Percentiles rank a stretch among this genome's conserved stretches.
Evolutionary conservation across 441 rosid species (phyloP).

Genomic region (Eutrema salsugineum): DNA sequence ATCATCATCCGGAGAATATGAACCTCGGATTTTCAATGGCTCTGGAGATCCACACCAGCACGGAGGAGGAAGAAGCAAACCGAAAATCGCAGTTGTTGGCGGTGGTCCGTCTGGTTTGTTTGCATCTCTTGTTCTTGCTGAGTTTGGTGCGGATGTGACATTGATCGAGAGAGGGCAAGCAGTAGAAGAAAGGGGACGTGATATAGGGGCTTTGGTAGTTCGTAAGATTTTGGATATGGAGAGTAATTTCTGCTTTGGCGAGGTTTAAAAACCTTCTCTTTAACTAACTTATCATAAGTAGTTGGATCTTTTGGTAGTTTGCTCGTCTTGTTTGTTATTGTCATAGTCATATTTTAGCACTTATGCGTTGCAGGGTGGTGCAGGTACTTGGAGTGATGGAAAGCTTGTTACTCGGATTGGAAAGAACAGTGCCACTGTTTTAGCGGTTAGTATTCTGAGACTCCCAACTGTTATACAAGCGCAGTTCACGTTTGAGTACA

Average conservation of each 20-base stretch:
- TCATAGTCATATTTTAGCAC: slow-evolving; percentile 54
- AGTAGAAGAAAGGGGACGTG: slow-evolving; percentile 91
- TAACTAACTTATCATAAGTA: background rate
- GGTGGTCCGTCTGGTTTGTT: slow-evolving; percentile 95
- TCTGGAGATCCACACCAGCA: slow-evolving; percentile 26
- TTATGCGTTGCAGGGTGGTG: slow-evolving; percentile 98
- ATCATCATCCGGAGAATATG: background rate
- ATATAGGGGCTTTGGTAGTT: slow-evolving; percentile 84
- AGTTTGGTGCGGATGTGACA: slow-evolving; percentile 95
- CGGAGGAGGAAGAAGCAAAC: slow-evolving; percentile 38
- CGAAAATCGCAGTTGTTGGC: slow-evolving; percentile 80
- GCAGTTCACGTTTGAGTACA: background rate
- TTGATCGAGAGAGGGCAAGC: slow-evolving; percentile 94
- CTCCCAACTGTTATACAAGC: background rate
- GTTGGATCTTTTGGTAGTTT: background rate
- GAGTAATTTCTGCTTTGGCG: slow-evolving; percentile 98
- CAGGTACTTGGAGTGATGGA: slow-evolving; percentile 99
- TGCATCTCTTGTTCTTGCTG: slow-evolving; percentile 89
- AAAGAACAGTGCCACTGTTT: slow-evolving; percentile 80
- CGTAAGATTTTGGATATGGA: slow-evolving; percentile 72
- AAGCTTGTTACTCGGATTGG: slow-evolving; percentile 97
- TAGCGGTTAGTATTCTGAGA: slow-evolving; percentile 58
- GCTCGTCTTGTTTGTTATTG: background rate
- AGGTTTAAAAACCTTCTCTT: slow-evolving; percentile 55
- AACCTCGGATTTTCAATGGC: slow-evolving; percentile 12